Base-by-base conservation (phyloP, 345 rosid species). In the Aquilaria malaccensis region DNA sequence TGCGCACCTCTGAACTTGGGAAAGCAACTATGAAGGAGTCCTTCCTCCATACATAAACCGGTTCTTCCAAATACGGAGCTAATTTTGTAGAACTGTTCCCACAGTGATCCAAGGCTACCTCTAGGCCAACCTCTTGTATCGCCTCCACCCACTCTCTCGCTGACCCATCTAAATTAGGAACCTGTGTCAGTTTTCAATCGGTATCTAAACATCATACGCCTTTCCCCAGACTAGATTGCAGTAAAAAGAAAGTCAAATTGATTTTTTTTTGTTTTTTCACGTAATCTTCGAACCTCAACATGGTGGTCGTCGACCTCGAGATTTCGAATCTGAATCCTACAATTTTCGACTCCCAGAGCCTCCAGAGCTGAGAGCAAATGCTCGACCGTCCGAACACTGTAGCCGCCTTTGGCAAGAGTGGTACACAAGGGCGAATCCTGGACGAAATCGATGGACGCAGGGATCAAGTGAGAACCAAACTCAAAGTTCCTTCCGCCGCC, bases 311-410 rank as follows among this genome's bases (percentile, higher is more conserved):
- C 77, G 3, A 68, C 41, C n/a, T 75, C 65, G 9, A 62, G 37
- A 65, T 70, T 74, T 10, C 49, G 62, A 52, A 89, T 81, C 72
- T 77, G 74, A 54, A 93, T 89, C 68, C 77, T 75, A 67, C 96
- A 93, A 67, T 93, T 93, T 62, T 89, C 91, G 13, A 93, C 82
- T 30, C 85, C 88, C 11, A 60, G 64, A 2, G 91, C 88, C 75
- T 93, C 98, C 52, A 93, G 74, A 74, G 96, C 88, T 6, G 98
- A 89, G 15, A 93, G 84, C 81, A 89, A 77, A 65, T 93, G 98
- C 79, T 89, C 97, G 7, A 87, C 85, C 2, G 97, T 93, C 63
- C 87, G 74, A 65, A 93, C 62, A 49, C 60, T 77, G 66, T 63
- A 47, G 9, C 82, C 84, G 7, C 80, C 87, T 72, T 80, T 84